Conservation (phyloP, 1,139 yeast species). For the Suhomyces kunorum region DNA sequence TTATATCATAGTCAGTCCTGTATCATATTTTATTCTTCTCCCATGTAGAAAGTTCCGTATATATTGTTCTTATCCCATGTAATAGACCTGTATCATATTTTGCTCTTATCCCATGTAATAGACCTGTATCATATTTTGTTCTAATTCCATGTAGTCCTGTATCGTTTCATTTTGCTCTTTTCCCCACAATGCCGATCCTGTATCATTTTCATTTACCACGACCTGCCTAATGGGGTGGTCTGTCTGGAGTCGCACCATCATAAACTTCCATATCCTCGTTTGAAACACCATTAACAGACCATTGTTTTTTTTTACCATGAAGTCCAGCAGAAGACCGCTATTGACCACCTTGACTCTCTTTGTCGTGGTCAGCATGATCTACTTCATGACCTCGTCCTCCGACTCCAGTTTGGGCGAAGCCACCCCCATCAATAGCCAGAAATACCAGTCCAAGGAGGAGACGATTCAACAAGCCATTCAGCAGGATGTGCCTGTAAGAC, state of each 20-base stretch:
- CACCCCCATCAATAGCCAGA: conserved; percentile 27
- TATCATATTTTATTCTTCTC: not conserved
- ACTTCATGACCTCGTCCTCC: conserved; percentile 29
- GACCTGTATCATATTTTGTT: too few relatives aligned
- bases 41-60: not conserved
- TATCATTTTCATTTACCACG: too few relatives aligned
- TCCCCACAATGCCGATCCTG: too few relatives aligned
- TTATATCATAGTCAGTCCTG: too few relatives aligned
- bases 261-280: too few relatives aligned
- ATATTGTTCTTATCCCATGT: too few relatives aligned
- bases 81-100: too few relatives aligned
- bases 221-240: too few relatives aligned
- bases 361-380: conserved; percentile 27
- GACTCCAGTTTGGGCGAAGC: conserved; percentile 26
- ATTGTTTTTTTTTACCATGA: conserved; percentile 16
- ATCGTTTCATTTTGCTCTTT: too few relatives aligned
- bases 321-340: conserved; percentile 28
- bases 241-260: not conserved
- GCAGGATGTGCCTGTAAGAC: not conserved
- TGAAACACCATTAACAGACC: too few relatives aligned
- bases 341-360: conserved; percentile 27
- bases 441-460: conserved; percentile 7
- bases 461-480: conserved; percentile 3
- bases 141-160: too few relatives aligned
- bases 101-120: not conserved